Evolutionary conservation across 2,329 filamentous ascomycete genomes (phyloP).

Genomic region (Fusarium torreyae): DNA sequence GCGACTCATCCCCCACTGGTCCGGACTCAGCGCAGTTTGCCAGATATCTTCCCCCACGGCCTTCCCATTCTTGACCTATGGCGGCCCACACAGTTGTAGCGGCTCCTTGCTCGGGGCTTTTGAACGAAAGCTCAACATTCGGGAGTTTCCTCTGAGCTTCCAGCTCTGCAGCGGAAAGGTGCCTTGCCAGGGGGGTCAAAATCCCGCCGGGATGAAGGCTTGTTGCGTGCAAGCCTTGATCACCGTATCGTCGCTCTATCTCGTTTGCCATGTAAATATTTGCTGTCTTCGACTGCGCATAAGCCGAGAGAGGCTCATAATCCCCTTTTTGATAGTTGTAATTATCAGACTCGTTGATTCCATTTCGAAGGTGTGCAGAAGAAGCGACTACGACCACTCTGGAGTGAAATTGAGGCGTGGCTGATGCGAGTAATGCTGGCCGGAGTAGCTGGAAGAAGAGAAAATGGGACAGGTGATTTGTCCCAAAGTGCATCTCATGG

Average conservation of each 20-base stretch:
- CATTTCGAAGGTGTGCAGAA: constrained; percentile 53
- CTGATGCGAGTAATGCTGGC: constrained; percentile 57
- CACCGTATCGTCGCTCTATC: constrained; percentile 33
- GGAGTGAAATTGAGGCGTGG: constrained; percentile 58
- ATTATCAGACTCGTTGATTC: constrained; percentile 24
- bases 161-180: too few species aligned
- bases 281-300: constrained; percentile 39
- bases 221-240: constrained; percentile 22
- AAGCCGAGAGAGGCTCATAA: constrained; percentile 29
- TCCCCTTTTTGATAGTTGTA: constrained; percentile 33
- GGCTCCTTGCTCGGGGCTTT: too few species aligned
- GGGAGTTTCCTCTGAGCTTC: too few species aligned
- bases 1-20: too few species aligned
- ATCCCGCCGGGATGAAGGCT: constrained; percentile 32
- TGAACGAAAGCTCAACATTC: too few species aligned
- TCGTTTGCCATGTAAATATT: constrained; percentile 44
- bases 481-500: constrained; percentile 45
- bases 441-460: constrained; percentile 58
- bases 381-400: constrained; percentile 64
- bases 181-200: too few species aligned
- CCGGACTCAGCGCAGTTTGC: too few species aligned
- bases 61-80: too few species aligned
- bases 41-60: too few species aligned
- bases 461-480: constrained; percentile 49
- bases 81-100: too few species aligned